phyloP scores from a whole-genome alignment of 1,139 yeast genomes.

The Williopsis jadinii region DNA sequence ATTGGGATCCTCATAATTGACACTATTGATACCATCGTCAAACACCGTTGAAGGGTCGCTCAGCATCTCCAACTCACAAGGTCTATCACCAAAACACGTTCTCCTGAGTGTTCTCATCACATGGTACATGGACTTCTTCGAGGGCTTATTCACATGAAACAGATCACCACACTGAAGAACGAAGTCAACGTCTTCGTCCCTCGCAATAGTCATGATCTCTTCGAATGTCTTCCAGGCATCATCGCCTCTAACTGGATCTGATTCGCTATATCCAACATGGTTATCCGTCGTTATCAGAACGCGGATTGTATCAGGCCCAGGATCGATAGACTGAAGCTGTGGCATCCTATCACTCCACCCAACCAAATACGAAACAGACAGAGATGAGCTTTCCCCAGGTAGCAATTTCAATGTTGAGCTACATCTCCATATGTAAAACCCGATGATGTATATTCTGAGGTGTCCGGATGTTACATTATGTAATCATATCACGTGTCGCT shows the following conservation, averaged over 20 bases:
- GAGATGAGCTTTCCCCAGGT: too few relatives aligned
- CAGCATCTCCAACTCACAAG: slow-evolving; percentile 77
- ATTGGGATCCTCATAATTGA: slow-evolving; percentile 88
- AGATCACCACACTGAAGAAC: slow-evolving; percentile 89
- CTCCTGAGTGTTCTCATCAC: slow-evolving; percentile 68
- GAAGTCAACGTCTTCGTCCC: slow-evolving; percentile 72
- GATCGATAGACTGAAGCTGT: slow-evolving; percentile 30
- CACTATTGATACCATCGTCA: slow-evolving; percentile 53
- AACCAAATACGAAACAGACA: too few relatives aligned
- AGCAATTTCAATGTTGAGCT: too few relatives aligned
- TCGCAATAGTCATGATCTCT: slow-evolving; percentile 74
- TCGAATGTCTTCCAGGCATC: slow-evolving; percentile 86
- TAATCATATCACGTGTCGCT: too few relatives aligned
- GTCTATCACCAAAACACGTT: slow-evolving; percentile 79
- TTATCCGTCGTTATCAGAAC: slow-evolving; percentile 88
- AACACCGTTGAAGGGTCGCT: slow-evolving; percentile 69
- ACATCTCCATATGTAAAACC: too few relatives aligned
- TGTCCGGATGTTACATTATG: too few relatives aligned
- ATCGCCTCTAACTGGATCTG: slow-evolving; percentile 84
- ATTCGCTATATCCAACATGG: slow-evolving; percentile 91
- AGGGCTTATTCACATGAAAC: slow-evolving; percentile 85
- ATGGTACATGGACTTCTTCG: slow-evolving; percentile 78
- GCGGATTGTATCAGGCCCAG: slow-evolving; percentile 59
- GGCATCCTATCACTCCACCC: slow-evolving; percentile 27
- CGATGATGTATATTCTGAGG: too few relatives aligned